Conservation (phyloP, 2,329 filamentous ascomycete genomes). For the Colletotrichum liaoningense region DNA sequence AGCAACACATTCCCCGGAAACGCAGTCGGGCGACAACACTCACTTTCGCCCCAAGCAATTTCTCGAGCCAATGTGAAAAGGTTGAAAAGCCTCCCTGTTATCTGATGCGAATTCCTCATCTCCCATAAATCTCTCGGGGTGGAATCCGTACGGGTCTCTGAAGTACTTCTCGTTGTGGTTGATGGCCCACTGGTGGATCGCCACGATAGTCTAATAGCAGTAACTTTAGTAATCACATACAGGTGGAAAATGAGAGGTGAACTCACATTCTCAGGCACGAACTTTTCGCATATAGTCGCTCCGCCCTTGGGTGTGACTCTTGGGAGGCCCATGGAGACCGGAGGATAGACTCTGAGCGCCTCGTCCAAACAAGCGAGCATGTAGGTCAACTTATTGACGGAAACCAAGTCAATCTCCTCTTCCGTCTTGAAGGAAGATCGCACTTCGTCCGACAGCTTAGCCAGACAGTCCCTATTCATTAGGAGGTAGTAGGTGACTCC, state of each 20-base stretch:
- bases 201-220: neutral
- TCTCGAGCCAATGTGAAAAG: constrained; percentile 46
- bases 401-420: constrained; percentile 48
- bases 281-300: constrained; percentile 43
- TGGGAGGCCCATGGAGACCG: constrained; percentile 38
- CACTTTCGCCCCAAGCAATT: neutral
- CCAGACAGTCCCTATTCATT: constrained; percentile 42
- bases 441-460: constrained; percentile 50
- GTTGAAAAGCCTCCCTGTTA: constrained; percentile 55
- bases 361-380: constrained; percentile 55
- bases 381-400: constrained; percentile 46
- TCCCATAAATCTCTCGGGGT: constrained; percentile 16
- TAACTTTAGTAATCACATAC: neutral
- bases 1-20: neutral
- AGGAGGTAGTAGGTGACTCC: constrained; percentile 43
- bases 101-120: constrained; percentile 39
- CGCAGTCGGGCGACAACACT: neutral
- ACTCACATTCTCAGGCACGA: constrained; percentile 45
- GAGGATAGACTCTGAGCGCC: constrained; percentile 52
- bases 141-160: neutral
- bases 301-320: constrained; percentile 46
- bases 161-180: constrained; percentile 9
- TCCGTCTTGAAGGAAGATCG: constrained; percentile 45
- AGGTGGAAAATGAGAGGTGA: too few species aligned
- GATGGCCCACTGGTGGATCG: constrained; percentile 20